Evolutionary conservation across 2,329 filamentous ascomycete species (phyloP), one percentile per base, ranked within the genome.

Genomic region (Parastagonospora nodorum): DNA sequence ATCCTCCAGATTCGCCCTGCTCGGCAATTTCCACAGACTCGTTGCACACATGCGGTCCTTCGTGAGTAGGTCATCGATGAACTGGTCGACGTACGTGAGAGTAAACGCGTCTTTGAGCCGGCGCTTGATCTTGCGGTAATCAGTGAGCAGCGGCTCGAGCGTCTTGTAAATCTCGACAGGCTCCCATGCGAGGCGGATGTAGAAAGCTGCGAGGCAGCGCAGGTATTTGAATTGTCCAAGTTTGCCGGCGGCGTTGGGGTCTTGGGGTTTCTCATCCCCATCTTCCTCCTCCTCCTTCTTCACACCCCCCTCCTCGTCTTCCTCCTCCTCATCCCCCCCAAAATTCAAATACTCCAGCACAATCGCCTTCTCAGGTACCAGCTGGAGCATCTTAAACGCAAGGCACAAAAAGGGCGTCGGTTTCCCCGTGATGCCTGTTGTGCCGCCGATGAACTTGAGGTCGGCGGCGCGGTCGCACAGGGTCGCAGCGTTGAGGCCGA

Each of bases 381-480:
- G 82, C 77, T 97, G 92, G 49, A 97, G 83, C 45, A 99, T 82
- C 79, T 97, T 99, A 76, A 99, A 96, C 2, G 89, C 89, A 2
- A 99, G 83, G 68, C 94, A 99, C 24, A 99, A 81, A 68, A 99
- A 99, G 0, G 94, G 90, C 2, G 91, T 91, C 0, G 94, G 93
- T 64, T 90, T 90, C 73, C 97, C 93, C 41, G 86, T 83, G 14
- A 85, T 83, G 45, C 92, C 92, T 67, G 91, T 91, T 5, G 92
- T 96, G 61, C 94, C 94, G 57, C 92, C 94, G 49, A 99, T 84
- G 74, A 88, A 94, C 42, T 79, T 82, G 40, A 99, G 83, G 63
- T 93, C 88, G 24, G 91, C 89, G 0, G 95, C 92, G 58, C 94
- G 90, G 77, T 97, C 90, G 64, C 96, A 88, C 5, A 99, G 74